Evolutionary conservation across 1,284 basidiomycete species (phyloP).

Genomic region (Cystobasidium sp.): DNA sequence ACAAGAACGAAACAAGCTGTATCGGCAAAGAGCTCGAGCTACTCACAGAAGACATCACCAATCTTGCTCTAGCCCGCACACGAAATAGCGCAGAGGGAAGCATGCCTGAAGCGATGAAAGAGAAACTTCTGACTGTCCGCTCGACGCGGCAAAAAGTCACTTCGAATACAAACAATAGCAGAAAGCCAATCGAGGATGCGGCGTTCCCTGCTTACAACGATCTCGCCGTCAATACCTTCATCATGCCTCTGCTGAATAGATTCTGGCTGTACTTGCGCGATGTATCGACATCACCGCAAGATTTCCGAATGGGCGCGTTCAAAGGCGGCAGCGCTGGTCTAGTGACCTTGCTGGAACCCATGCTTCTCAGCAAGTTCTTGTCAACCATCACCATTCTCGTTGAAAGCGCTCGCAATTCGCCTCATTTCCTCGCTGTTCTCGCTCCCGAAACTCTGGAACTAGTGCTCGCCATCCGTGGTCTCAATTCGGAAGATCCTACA

Average conservation of each 20-base stretch:
- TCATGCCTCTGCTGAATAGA: constrained; percentile 82
- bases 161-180: background rate
- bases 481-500: constrained; percentile 64
- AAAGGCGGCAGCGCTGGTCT: constrained; percentile 67
- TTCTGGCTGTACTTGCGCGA: constrained; percentile 90
- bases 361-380: constrained; percentile 74
- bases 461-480: constrained; percentile 70
- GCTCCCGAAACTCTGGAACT: constrained; percentile 81
- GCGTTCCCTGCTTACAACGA: constrained; percentile 63
- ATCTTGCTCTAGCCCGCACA: constrained; percentile 65
- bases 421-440: constrained; percentile 76
- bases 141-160: constrained; percentile 18
- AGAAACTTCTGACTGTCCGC: constrained; percentile 73
- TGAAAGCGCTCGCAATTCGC: constrained; percentile 76
- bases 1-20: background rate
- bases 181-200: constrained; percentile 27
- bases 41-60: constrained; percentile 67
- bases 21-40: constrained; percentile 59
- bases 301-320: constrained; percentile 64
- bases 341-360: constrained; percentile 75
- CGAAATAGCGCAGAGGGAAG: constrained; percentile 62
- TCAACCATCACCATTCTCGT: constrained; percentile 77
- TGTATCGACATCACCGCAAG: constrained; percentile 68
- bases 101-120: constrained; percentile 67
- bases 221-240: constrained; percentile 80